A percentile compares a stretch with the other conserved stretches of the same genome.
These are phyloP conservation scores for Murraya koenigii DNA, from an alignment of 345 rosid genomes.

Conservation along the genomic window DNA sequence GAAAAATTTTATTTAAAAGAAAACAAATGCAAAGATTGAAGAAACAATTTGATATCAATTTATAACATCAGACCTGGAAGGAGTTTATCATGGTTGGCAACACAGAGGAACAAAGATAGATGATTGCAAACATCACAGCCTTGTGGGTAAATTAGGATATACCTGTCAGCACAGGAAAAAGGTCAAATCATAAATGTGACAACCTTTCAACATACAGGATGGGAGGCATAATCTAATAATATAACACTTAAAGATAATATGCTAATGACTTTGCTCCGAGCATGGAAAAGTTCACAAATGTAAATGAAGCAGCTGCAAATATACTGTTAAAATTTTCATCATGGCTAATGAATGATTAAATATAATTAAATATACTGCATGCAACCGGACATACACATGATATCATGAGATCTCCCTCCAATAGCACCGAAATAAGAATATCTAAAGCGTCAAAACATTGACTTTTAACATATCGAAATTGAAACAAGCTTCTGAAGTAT, in stretches of 20 bases:
- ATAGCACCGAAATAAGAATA: background rate
- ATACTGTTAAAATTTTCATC: background rate
- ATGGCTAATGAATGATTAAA: background rate
- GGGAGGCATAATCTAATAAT: background rate
- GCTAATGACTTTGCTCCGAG: background rate
- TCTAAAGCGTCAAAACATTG: background rate
- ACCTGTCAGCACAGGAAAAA: conserved; percentile 49
- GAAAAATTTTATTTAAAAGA: background rate
- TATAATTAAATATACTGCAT: background rate
- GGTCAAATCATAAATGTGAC: conserved; percentile 4
- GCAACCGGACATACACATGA: background rate
- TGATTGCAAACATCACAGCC: conserved; percentile 92
- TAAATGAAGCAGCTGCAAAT: background rate
- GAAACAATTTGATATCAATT: background rate
- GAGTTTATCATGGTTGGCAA: conserved; percentile 87
- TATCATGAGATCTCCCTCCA: background rate
- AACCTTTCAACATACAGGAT: background rate
- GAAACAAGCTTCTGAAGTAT: background rate
- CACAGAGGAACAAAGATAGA: conserved; percentile 90
- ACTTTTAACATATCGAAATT: background rate
- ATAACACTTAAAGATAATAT: background rate
- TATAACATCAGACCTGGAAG: conserved; percentile 67
- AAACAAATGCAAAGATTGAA: conserved; percentile 6
- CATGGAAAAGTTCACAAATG: background rate
- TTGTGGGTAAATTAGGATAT: conserved; percentile 84